Evolutionary conservation across 352 stramenopile genomes (phyloP), one percentile per base, ranked within the genome.

Genomic region (Globisporangium cylindrosporum): DNA sequence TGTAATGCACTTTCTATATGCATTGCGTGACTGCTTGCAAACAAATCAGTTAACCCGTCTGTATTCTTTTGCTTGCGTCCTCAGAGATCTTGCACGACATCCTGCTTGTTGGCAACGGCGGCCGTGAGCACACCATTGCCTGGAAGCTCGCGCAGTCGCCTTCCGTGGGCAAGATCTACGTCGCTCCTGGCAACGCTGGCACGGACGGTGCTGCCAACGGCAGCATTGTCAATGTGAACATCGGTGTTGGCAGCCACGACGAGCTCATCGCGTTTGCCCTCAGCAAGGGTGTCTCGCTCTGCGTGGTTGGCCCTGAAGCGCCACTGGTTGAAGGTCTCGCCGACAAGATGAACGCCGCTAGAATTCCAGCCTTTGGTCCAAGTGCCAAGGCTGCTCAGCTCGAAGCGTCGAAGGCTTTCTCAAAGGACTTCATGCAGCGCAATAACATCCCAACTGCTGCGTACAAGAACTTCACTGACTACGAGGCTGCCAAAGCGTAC

Each of bases 391-490:
- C 97, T 4, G 95, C 98, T 2, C 88, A 97, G 67, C 83, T 99
- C 49, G 98, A 99, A 84, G 97, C 96, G 32, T 99, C 94, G 65
- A 99, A 99, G 89, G 94, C 97, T 5, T 98, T 98, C 75, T 95
- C 90, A 69, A 99, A 99, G 88, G 97, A 99, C 71, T 99, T 99
- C 68, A 98, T 99, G 90, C 84, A 95, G 72, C 87, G 98, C 68
- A 95, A 99, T 82, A 76, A 80, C 69, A 99, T 99, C 63, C 97
- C 93, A 1, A 99, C 98, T 38, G 98, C 98, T 22, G 91, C 92
- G 63, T 99, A 99, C 85, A 75, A 89, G 59, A 99, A 93, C 68
- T 99, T 99, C 74, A 98, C 90, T 0, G 85, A 97, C 62, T 94
- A 94, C 67, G 84, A 94, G 5, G 81, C 90, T 25, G 96, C 95